Evolutionary conservation across 2,329 filamentous ascomycete genomes (phyloP), one percentile per base, ranked within the genome.

Genomic region (Mycocentrospora acerina): DNA sequence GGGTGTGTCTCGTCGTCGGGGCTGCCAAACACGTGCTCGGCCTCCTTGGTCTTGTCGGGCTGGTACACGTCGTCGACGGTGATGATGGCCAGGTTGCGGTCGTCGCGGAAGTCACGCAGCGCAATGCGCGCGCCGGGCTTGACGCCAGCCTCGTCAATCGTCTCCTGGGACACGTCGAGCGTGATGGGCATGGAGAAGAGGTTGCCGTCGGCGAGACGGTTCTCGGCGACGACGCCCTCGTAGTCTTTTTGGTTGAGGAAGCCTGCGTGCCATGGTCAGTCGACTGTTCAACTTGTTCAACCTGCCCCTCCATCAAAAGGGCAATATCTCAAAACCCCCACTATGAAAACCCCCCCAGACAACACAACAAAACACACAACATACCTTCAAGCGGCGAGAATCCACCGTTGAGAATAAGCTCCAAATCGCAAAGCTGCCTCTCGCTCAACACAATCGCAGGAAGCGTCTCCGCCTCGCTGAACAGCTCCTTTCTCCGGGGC

Each of bases 191-290:
- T 98, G 71, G 82, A 88, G 76, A 97, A 97, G 60, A 98, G 85
- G 67, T 83, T 84, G 68, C 93, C 93, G 72, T 89, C 84, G 42
- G 82, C 82, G 42, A 98, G 85, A 59, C 93, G 88, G 75, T 87
- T 84, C 58, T 91, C 82, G 70, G 85, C 83, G 55, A 96, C 90
- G 51, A 98, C 93, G 50, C 90, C 84, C 71, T 95, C 86, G 78
- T 95, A 98, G 73, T 98, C 93, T 73, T 89, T 86, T 78, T 98
- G 83, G 71, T 82, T 95, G 86, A 98, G 86, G 78, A 98, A 98
- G 63, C 90, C 89, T 95, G 48, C n/a, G 13, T 15, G 27, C 9
- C 27, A 41, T 60, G 34, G 60, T 52, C 40, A 30, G 39, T 41
- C 19, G 16, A 8, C n/a, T n/a, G n/a, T n/a, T n/a, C n/a, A n/a